Base-by-base conservation (phyloP, 176 grass and related monocot genomes). In the Oryza glumipatula region DNA sequence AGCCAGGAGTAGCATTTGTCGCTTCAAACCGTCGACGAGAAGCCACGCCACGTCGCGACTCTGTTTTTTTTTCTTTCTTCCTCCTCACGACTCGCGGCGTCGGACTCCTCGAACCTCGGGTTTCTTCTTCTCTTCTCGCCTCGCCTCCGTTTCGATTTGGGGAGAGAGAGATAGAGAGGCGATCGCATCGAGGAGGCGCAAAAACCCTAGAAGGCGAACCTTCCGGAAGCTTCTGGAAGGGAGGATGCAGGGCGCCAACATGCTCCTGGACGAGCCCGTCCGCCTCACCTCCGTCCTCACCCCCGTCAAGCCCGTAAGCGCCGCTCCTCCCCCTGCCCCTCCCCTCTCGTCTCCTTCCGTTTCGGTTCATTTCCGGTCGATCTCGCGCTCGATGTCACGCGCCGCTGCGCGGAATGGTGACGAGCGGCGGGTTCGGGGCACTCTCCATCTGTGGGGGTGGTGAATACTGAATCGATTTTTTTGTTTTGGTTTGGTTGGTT, bases 221-320 rank as follows among this genome's bases (percentile, higher is more conserved):
- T 47, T 24, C 46, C 17, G 7, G 70, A 61, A 54, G 77, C 24
- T 78, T 26, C 67, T 11, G 23, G 10, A 78, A 52, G 43, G 22
- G 46, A 64, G 17, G 85, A 97, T 97, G 94, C 92, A 91, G 77
- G 91, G 92, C 21, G 89, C 85, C 22, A 87, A 78, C 79, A 92
- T 98, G 96, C 87, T 94, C 68, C 78, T 98, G 28, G 96, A 98
- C 88, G 96, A 95, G 88, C 93, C 89, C 65, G 26, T 98, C 72
- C 91, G 93, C 73, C 91, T 98, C 43, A 91, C 88, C 33, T 94
- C 93, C 77, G 87, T 90, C 67, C 93, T 98, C 35, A 11, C 76
- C 52, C 91, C 91, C 9, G 46, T 84, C 75, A 95, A 94, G 88
- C 65, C 83, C 35, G 93, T 98, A 85, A 84, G 90, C 75, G 86